Percentiles rank a stretch among this genome's conserved stretches.
Evolutionary conservation across 2,329 filamentous ascomycete species (phyloP).

Genomic region (Macroventuria anomochaeta): DNA sequence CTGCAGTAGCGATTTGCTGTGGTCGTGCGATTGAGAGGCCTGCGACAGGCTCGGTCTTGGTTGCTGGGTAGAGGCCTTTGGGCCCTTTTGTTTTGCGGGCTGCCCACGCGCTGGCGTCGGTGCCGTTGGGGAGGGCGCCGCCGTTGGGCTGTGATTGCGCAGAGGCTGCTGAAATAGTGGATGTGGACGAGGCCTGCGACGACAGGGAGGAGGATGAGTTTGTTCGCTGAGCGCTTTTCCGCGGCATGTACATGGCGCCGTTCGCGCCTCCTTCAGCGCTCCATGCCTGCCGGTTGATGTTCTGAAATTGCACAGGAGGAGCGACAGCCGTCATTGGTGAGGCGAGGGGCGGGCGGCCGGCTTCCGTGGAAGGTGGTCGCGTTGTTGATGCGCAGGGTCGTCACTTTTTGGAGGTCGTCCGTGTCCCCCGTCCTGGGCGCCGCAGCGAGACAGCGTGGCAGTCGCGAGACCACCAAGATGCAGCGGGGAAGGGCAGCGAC

Average conservation of each 20-base stretch:
- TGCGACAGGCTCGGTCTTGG: slow-evolving; percentile 70
- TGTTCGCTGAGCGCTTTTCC: slow-evolving; percentile 81
- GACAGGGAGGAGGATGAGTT: slow-evolving; percentile 88
- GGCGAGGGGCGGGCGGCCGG: slow-evolving; percentile 28
- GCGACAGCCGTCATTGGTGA: slow-evolving; percentile 69
- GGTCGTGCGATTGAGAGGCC: slow-evolving; percentile 67
- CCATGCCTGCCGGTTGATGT: slow-evolving; percentile 67
- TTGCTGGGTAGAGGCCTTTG: slow-evolving; percentile 67
- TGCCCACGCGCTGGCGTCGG: slow-evolving; percentile 49
- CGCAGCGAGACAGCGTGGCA: slow-evolving; percentile 37
- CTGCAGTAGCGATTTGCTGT: slow-evolving; percentile 65
- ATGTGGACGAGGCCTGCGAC: slow-evolving; percentile 67
- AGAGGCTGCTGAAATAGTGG: slow-evolving; percentile 68
- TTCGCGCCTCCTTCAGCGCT: slow-evolving; percentile 65
- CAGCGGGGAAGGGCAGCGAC: slow-evolving; percentile 25
- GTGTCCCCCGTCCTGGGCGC: slow-evolving; percentile 39
- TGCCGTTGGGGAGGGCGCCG: slow-evolving; percentile 49
- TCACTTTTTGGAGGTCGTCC: slow-evolving; percentile 36
- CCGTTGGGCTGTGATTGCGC: slow-evolving; percentile 69
- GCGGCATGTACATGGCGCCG: slow-evolving; percentile 82
- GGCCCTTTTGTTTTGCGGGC: slow-evolving; percentile 57
- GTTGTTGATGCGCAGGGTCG: slow-evolving; percentile 26
- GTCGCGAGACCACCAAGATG: slow-evolving; percentile 25
- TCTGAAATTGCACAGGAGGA: slow-evolving; percentile 68
- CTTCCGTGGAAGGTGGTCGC: slow-evolving; percentile 26